Evolutionary conservation across 768 basidiomycete genomes (phyloP).

Genomic region (Tulasnella sp.): DNA sequence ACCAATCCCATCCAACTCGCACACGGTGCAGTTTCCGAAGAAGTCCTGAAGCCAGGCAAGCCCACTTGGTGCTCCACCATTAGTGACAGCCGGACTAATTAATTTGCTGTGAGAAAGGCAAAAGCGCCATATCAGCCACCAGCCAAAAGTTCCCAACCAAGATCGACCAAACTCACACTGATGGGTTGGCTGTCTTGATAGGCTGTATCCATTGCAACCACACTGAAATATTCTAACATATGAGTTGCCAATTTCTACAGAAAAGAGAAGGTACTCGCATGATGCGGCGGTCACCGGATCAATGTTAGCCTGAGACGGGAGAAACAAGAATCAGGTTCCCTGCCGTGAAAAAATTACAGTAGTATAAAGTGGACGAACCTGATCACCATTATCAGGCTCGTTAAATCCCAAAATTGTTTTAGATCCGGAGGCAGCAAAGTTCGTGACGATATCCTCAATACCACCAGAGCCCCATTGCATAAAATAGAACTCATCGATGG

Average conservation of each 20-base stretch:
- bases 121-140: too few species aligned
- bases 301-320: neutral
- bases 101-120: neutral
- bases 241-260: neutral
- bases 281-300: neutral
- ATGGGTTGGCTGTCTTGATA: constrained; percentile 1
- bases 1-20: too few species aligned
- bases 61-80: neutral
- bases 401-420: constrained; percentile 10
- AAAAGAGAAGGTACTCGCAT: neutral
- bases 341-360: neutral
- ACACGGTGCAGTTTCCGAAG: too few species aligned
- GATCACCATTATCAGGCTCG: constrained; percentile 16
- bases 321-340: neutral
- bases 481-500: neutral
- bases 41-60: constrained; percentile 8
- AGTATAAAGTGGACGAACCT: neutral
- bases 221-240: neutral
- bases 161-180: too few species aligned
- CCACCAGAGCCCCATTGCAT: constrained; percentile 14
- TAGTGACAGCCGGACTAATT: constrained; percentile 4
- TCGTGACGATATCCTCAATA: neutral
- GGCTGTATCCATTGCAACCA: constrained; percentile 7
- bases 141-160: too few species aligned
- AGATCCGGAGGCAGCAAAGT: neutral